These are phyloP conservation scores for Cicer judaicum DNA, from an alignment of 306 rosid species.

Conservation along the genomic window DNA sequence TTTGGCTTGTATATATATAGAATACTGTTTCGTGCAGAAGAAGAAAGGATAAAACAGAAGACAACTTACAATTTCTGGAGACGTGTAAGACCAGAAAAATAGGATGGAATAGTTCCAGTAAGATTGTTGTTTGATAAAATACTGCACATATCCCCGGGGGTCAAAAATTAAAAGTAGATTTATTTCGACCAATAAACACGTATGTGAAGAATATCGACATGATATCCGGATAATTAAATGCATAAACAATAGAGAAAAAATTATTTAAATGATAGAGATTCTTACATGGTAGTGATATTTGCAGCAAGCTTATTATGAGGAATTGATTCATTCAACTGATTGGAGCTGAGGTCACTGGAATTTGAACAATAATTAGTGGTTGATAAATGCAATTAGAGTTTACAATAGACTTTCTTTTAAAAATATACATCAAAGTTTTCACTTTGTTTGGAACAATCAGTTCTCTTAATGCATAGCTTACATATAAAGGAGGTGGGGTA, in stretches of 20 bases:
- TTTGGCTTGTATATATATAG: slow-evolving; percentile 14
- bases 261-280: slow-evolving; percentile 43
- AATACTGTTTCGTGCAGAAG: neutral
- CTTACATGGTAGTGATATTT: slow-evolving; percentile 88
- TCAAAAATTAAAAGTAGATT: neutral
- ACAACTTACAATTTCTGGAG: slow-evolving; percentile 81
- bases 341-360: slow-evolving; percentile 86
- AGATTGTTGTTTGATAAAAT: slow-evolving; percentile 76
- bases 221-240: neutral
- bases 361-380: slow-evolving; percentile 29
- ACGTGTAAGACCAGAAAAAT: slow-evolving; percentile 61
- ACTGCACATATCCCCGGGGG: slow-evolving; percentile 46
- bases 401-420: neutral
- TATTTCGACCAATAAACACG: neutral
- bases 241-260: neutral
- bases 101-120: slow-evolving; percentile 67
- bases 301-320: slow-evolving; percentile 65
- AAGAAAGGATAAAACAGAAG: slow-evolving; percentile 23
- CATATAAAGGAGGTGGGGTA: slow-evolving; percentile 66
- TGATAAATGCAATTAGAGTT: slow-evolving; percentile 5
- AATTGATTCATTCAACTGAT: slow-evolving; percentile 74
- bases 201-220: neutral
- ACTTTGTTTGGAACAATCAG: slow-evolving; percentile 18
- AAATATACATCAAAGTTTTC: slow-evolving; percentile 8
- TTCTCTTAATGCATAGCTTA: slow-evolving; percentile 51